Percentiles rank a stretch among this genome's conserved stretches.
phyloP scores from a whole-genome alignment of 768 basidiomycete species.

The Leccinum disarticulatum region DNA sequence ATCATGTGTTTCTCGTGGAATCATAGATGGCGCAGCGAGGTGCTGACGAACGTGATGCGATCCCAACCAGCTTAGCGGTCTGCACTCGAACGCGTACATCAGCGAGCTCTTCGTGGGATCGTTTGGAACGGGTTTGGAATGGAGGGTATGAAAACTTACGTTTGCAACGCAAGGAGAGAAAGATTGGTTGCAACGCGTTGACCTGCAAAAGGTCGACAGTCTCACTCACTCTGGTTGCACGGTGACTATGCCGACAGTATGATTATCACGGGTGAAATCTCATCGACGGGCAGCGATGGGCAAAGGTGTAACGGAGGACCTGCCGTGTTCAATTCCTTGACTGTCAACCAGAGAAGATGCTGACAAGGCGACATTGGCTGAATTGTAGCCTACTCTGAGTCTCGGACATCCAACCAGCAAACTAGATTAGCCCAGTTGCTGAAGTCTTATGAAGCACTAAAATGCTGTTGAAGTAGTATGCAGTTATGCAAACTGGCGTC shows the following conservation, averaged over 20 bases:
- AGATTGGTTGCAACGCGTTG: slow-evolving; percentile 92
- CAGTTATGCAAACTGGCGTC: not conserved
- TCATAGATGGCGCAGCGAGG: not conserved
- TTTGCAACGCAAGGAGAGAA: slow-evolving; percentile 92
- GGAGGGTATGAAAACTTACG: slow-evolving; percentile 99
- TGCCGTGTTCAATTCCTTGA: not conserved
- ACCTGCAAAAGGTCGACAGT: slow-evolving; percentile 39
- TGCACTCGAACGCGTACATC: slow-evolving; percentile 97
- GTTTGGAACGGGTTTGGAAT: slow-evolving; percentile 46
- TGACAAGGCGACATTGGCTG: not conserved
- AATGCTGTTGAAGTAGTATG: not conserved
- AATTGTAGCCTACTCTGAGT: not conserved
- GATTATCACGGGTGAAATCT: slow-evolving; percentile 89
- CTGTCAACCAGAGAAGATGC: not conserved
- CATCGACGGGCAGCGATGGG: slow-evolving; percentile 98
- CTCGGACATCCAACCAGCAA: not conserved
- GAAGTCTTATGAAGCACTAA: not conserved
- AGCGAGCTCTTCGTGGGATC: slow-evolving; percentile 87
- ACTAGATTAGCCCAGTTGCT: not conserved
- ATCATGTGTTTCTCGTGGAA: slow-evolving; percentile 59
- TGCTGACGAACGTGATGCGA: not conserved
- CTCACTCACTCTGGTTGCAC: slow-evolving; percentile 33
- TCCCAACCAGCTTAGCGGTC: slow-evolving; percentile 74
- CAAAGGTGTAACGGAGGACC: slow-evolving; percentile 88
- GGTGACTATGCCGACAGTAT: slow-evolving; percentile 91